Conservation (phyloP, 257 asterid species). For the Capsicum rhomboideum region DNA sequence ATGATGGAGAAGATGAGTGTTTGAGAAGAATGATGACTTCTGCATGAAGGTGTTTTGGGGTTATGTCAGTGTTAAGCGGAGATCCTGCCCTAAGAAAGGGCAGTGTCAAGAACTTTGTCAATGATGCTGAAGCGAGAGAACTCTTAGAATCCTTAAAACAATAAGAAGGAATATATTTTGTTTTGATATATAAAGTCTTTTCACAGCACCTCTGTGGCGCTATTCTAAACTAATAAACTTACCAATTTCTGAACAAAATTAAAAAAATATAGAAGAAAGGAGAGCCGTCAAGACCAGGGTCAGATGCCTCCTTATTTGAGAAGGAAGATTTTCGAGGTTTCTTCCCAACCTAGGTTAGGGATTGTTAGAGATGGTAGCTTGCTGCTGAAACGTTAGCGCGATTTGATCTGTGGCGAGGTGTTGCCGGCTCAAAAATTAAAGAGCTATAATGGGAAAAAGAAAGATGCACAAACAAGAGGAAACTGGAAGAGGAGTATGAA, state of each 20-base stretch:
- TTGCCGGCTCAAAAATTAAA: background rate
- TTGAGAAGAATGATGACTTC: background rate
- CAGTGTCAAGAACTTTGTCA: too few relatives aligned
- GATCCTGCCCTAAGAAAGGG: too few relatives aligned
- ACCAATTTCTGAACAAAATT: too few relatives aligned
- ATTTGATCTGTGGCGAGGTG: background rate
- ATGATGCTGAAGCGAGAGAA: too few relatives aligned
- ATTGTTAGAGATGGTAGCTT: background rate
- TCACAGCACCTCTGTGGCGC: too few relatives aligned
- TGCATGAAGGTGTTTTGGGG: too few relatives aligned
- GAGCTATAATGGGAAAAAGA: background rate
- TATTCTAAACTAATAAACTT: too few relatives aligned
- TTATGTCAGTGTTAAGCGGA: too few relatives aligned
- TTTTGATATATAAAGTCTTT: too few relatives aligned
- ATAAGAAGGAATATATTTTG: too few relatives aligned
- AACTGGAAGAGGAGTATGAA: background rate
- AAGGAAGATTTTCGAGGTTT: background rate
- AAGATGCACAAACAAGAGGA: background rate
- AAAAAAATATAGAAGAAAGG: too few relatives aligned
- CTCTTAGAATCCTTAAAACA: too few relatives aligned
- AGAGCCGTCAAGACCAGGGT: background rate
- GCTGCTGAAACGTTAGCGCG: background rate
- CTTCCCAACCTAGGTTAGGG: background rate
- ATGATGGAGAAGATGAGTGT: background rate
- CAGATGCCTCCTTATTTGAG: background rate